Evolutionary conservation across 139 green algal genomes (phyloP).

Genomic region (Coccomyxa sp.): DNA sequence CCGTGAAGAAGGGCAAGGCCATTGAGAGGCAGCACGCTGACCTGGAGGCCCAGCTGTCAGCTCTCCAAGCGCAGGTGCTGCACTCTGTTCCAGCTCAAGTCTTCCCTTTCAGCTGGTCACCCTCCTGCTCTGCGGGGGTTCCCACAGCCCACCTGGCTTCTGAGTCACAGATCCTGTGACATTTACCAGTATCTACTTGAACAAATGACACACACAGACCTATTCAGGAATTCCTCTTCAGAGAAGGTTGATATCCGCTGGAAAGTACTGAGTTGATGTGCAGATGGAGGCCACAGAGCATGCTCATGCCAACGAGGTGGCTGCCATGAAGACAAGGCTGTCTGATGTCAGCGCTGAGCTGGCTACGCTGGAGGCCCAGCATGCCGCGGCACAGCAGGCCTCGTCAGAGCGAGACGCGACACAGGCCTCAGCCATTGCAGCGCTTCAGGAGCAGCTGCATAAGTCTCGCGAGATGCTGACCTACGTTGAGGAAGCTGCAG

Average conservation of each 20-base stretch:
- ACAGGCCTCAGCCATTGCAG: neutral
- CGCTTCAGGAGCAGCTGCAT: neutral
- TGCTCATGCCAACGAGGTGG: neutral
- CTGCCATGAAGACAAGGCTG: neutral
- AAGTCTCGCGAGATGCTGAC: neutral
- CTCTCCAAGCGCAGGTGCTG: neutral
- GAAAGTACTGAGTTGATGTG: neutral
- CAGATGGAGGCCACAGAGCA: neutral
- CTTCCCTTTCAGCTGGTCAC: neutral
- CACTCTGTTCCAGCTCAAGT: neutral
- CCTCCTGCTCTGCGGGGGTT: neutral
- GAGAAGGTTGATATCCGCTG: neutral
- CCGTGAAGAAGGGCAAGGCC: slow-evolving; percentile 2
- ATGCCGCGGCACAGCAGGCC: neutral
- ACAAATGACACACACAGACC: neutral
- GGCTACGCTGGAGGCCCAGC: neutral
- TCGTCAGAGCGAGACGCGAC: neutral
- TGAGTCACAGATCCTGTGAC: neutral
- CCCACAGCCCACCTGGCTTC: neutral
- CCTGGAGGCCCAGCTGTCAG: neutral
- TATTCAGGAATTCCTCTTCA: neutral
- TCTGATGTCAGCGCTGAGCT: neutral
- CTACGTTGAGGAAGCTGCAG: neutral
- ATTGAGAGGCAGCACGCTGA: neutral
- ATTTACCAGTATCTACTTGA: neutral